A percentile compares a stretch with the other conserved stretches of the same genome.
phyloP scores from a whole-genome alignment of 192 early-diverging fungal species.

The Mortierella hygrophila region DNA sequence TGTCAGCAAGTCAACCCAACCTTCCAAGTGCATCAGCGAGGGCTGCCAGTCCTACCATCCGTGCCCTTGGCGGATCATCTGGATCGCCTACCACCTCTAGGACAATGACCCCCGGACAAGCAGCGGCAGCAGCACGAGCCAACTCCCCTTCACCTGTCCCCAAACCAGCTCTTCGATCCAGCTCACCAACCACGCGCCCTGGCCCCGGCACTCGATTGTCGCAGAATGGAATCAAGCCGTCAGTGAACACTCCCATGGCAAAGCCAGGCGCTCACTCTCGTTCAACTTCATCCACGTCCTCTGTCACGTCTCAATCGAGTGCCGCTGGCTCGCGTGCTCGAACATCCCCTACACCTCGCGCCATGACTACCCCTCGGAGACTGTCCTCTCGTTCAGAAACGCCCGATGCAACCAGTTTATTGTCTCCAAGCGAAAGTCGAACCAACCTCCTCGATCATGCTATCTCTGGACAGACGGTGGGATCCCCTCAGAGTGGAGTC shows the following conservation, averaged over 20 bases:
- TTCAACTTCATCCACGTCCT: slow-evolving; percentile 40
- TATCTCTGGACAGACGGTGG: slow-evolving; percentile 29
- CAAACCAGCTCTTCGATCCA: slow-evolving; percentile 21
- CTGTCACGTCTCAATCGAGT: slow-evolving; percentile 50
- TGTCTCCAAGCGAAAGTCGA: slow-evolving; percentile 40
- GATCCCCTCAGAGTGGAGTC: slow-evolving; percentile 15
- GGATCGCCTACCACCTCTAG: slow-evolving; percentile 36
- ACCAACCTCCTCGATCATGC: slow-evolving; percentile 43
- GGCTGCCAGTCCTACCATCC: slow-evolving; percentile 39
- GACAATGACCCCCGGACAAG: slow-evolving; percentile 17
- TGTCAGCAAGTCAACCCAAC: not conserved
- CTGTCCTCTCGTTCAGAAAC: slow-evolving; percentile 48
- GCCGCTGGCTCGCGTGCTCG: slow-evolving; percentile 23
- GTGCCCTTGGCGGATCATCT: slow-evolving; percentile 13
- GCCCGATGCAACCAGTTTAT: slow-evolving; percentile 16
- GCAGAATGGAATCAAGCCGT: slow-evolving; percentile 27
- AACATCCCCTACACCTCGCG: slow-evolving; percentile 38
- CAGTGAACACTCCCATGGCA: slow-evolving; percentile 10
- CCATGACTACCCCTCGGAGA: slow-evolving; percentile 30
- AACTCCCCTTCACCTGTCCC: slow-evolving; percentile 48
- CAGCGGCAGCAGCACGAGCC: slow-evolving; percentile 31
- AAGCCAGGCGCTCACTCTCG: slow-evolving; percentile 28
- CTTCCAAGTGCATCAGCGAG: slow-evolving; percentile 9
- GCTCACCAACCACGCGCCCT: slow-evolving; percentile 29
- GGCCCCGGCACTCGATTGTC: slow-evolving; percentile 16